These are phyloP conservation scores for Seiridium unicorne DNA, from an alignment of 2,329 filamentous ascomycete genomes.

Conservation along the genomic window DNA sequence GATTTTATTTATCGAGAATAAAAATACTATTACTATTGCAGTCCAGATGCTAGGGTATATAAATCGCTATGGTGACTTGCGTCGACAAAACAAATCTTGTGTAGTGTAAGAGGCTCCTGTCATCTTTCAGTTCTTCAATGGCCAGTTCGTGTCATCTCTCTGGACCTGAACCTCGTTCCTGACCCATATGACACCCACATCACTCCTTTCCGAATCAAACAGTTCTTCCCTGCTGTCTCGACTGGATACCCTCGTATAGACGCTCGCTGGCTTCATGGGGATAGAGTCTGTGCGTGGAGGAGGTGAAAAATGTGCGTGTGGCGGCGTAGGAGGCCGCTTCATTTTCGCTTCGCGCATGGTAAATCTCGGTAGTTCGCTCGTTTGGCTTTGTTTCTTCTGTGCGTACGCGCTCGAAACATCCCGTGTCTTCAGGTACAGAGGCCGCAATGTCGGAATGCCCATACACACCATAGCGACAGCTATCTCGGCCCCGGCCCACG, in stretches of 20 bases:
- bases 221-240: conserved; percentile 27
- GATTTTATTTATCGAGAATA: no score
- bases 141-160: conserved; percentile 23
- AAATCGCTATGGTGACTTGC: conserved; percentile 8
- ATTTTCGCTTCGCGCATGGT: conserved; percentile 17
- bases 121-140: conserved; percentile 16
- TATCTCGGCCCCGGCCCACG: conserved; percentile 27
- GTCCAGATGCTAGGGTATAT: background rate
- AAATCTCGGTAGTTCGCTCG: conserved; percentile 25
- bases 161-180: conserved; percentile 26
- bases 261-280: conserved; percentile 18
- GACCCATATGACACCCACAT: conserved; percentile 25
- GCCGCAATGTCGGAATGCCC: conserved; percentile 23
- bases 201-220: background rate
- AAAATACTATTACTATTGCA: background rate
- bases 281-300: conserved; percentile 11
- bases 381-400: conserved; percentile 10
- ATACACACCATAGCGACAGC: conserved; percentile 26
- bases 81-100: background rate
- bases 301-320: conserved; percentile 13
- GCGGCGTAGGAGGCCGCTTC: conserved; percentile 12
- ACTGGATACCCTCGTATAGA: conserved; percentile 15
- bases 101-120: background rate
- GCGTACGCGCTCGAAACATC: conserved; percentile 18
- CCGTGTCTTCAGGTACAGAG: conserved; percentile 22